Conservation (phyloP, 2,329 filamentous ascomycete species). For the Neonectria hederae region DNA sequence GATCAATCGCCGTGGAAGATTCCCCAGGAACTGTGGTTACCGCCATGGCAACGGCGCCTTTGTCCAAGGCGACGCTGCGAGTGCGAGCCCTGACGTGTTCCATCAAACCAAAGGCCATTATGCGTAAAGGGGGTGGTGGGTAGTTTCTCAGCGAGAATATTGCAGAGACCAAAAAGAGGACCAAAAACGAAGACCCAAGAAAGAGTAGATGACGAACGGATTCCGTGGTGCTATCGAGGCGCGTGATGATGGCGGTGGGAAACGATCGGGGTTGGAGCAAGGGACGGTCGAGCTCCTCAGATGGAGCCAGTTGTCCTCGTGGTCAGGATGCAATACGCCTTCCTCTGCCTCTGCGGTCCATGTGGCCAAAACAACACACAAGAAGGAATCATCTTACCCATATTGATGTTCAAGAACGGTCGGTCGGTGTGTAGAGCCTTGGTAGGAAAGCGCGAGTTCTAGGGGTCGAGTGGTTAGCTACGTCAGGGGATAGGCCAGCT, state of each 20-base stretch:
- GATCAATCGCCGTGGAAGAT: conserved; percentile 24
- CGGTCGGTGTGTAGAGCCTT: conserved; percentile 42
- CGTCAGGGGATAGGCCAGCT: conserved; percentile 39
- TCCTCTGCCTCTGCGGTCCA: conserved; percentile 41
- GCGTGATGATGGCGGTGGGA: conserved; percentile 39
- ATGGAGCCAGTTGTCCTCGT: conserved; percentile 33
- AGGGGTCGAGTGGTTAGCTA: conserved; percentile 37
- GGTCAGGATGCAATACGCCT: conserved; percentile 31
- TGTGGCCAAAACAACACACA: conserved; percentile 40
- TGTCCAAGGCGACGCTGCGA: conserved; percentile 61
- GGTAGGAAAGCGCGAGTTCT: conserved; percentile 46
- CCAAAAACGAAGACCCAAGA: conserved; percentile 53
- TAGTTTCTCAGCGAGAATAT: conserved; percentile 38
- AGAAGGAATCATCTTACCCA: conserved; percentile 53
- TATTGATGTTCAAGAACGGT: conserved; percentile 53
- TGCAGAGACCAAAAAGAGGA: conserved; percentile 47
- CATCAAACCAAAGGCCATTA: conserved; percentile 55
- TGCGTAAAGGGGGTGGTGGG: conserved; percentile 40
- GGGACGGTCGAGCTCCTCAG: conserved; percentile 16
- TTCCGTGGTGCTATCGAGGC: conserved; percentile 46
- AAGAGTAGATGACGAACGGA: conserved; percentile 58
- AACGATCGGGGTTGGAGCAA: conserved; percentile 18
- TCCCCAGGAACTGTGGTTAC: conserved; percentile 27
- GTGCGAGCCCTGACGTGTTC: conserved; percentile 56
- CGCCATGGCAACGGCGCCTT: conserved; percentile 30